phyloP scores from a whole-genome alignment of 768 basidiomycete species.

The Neoboletus magnificus region DNA sequence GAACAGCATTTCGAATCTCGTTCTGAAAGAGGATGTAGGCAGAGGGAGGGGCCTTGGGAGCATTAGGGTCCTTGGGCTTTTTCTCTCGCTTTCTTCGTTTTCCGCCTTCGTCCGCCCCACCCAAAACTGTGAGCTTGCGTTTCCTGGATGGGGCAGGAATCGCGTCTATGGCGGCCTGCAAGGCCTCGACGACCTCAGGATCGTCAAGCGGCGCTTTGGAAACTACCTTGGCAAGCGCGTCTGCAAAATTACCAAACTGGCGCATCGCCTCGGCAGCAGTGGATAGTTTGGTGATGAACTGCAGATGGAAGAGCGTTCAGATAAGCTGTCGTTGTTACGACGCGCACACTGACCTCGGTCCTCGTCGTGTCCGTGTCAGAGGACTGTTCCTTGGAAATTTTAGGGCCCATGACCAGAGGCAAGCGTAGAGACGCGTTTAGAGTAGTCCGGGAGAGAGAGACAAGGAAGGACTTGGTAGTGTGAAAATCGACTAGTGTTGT shows the following conservation, averaged over 20 bases:
- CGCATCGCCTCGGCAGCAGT: slow-evolving; percentile 63
- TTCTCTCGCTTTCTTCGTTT: slow-evolving; percentile 42
- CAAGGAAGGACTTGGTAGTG: slow-evolving; percentile 40
- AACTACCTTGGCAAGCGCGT: slow-evolving; percentile 53
- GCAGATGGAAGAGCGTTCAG: slow-evolving; percentile 19
- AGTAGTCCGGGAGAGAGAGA: slow-evolving; percentile 23
- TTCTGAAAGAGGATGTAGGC: slow-evolving; percentile 96
- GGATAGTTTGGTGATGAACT: slow-evolving; percentile 56
- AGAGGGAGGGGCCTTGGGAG: slow-evolving; percentile 89
- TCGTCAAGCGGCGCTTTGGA: slow-evolving; percentile 36
- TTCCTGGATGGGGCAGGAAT: slow-evolving; percentile 42
- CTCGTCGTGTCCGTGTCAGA: slow-evolving; percentile 27
- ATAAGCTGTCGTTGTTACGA: slow-evolving; percentile 10
- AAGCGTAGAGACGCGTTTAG: slow-evolving; percentile 26
- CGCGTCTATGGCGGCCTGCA: slow-evolving; percentile 32
- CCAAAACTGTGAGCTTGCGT: slow-evolving; percentile 41
- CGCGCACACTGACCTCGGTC: slow-evolving; percentile 29
- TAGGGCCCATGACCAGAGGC: slow-evolving; percentile 23
- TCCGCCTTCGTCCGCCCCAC: slow-evolving; percentile 38
- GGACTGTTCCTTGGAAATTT: slow-evolving; percentile 22
- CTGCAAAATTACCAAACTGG: slow-evolving; percentile 57
- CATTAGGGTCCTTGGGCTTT: slow-evolving; percentile 83
- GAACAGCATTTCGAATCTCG: slow-evolving; percentile 72
- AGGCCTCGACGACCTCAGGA: slow-evolving; percentile 26
- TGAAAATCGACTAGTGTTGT: slow-evolving; percentile 39